phyloP scores from a whole-genome alignment of 495 filamentous ascomycete species.

The Cairneyella variabilis region DNA sequence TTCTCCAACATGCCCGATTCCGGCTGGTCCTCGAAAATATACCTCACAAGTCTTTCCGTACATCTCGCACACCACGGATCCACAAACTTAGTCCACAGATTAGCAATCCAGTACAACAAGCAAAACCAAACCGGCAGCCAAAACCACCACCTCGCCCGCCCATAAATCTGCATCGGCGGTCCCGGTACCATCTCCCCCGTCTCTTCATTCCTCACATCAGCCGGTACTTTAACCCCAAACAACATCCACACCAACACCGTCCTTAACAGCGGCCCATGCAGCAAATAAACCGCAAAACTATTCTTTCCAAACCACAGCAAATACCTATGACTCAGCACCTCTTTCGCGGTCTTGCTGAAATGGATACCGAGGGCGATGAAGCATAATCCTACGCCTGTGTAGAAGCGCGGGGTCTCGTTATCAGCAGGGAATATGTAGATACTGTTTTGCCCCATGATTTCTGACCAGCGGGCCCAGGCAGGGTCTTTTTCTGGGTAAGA shows the following conservation, averaged over 20 bases:
- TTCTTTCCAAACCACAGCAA: slow-evolving; percentile 66
- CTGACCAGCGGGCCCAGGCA: slow-evolving; percentile 56
- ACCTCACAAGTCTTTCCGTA: slow-evolving; percentile 54
- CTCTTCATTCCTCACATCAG: slow-evolving; percentile 44
- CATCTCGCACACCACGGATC: slow-evolving; percentile 60
- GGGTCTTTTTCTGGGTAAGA: slow-evolving; percentile 58
- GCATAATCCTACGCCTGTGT: slow-evolving; percentile 51
- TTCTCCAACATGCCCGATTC: neutral
- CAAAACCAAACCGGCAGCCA: slow-evolving; percentile 51
- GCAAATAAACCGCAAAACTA: slow-evolving; percentile 65
- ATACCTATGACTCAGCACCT: slow-evolving; percentile 49
- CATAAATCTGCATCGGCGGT: slow-evolving; percentile 5
- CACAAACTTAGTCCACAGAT: slow-evolving; percentile 62
- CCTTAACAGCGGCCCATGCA: slow-evolving; percentile 62
- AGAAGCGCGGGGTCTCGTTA: slow-evolving; percentile 50
- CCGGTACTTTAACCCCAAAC: slow-evolving; percentile 53
- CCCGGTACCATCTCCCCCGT: slow-evolving; percentile 37
- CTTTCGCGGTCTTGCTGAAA: slow-evolving; percentile 53
- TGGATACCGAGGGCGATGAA: slow-evolving; percentile 50
- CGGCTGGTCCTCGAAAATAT: slow-evolving; percentile 41
- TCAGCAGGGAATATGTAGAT: slow-evolving; percentile 53
- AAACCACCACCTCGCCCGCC: slow-evolving; percentile 14
- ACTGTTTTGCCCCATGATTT: slow-evolving; percentile 39
- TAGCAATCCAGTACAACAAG: slow-evolving; percentile 52
- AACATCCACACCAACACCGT: slow-evolving; percentile 62